Percentiles rank a stretch among this genome's conserved stretches.
phyloP scores from a whole-genome alignment of 441 rosid genomes.

The Euphorbia schlechtendalii region DNA sequence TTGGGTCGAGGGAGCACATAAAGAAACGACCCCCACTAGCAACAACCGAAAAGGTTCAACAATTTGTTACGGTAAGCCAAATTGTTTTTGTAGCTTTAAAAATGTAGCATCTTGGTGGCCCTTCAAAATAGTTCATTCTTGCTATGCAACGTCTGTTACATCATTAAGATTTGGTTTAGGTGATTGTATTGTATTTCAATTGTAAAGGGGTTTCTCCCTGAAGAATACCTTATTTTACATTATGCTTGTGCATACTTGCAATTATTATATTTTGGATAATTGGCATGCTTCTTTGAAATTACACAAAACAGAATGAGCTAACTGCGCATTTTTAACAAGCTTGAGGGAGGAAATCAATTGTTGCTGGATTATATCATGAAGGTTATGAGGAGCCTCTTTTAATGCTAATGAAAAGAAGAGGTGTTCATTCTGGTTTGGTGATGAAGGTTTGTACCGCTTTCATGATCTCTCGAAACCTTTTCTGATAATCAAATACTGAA shows the following conservation, averaged over 20 bases:
- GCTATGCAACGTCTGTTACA: neutral
- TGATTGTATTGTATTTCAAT: slow-evolving; percentile 3
- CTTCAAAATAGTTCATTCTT: too few relatives aligned
- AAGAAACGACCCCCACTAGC: slow-evolving; percentile 97
- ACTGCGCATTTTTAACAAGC: slow-evolving; percentile 42
- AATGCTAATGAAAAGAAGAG: slow-evolving; percentile 99
- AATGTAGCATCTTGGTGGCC: neutral
- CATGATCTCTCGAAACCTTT: slow-evolving; percentile 10
- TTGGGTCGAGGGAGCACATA: slow-evolving; percentile 84
- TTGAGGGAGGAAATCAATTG: slow-evolving; percentile 74
- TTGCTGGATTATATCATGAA: slow-evolving; percentile 90
- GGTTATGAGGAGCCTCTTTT: slow-evolving; percentile 89
- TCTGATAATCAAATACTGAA: neutral
- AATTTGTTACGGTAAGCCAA: slow-evolving; percentile 72
- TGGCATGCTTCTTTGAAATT: neutral
- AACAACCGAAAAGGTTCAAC: slow-evolving; percentile 92
- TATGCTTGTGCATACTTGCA: neutral
- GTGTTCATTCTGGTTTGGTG: slow-evolving; percentile 84
- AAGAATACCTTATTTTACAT: neutral
- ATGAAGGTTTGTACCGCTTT: slow-evolving; percentile 62
- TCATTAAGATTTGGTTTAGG: neutral
- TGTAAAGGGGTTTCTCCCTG: neutral
- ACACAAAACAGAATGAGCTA: neutral
- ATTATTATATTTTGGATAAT: neutral
- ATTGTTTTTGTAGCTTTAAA: slow-evolving; percentile 1